Conservation (phyloP, 768 basidiomycete species). For the Kwoniella bestiolae region DNA sequence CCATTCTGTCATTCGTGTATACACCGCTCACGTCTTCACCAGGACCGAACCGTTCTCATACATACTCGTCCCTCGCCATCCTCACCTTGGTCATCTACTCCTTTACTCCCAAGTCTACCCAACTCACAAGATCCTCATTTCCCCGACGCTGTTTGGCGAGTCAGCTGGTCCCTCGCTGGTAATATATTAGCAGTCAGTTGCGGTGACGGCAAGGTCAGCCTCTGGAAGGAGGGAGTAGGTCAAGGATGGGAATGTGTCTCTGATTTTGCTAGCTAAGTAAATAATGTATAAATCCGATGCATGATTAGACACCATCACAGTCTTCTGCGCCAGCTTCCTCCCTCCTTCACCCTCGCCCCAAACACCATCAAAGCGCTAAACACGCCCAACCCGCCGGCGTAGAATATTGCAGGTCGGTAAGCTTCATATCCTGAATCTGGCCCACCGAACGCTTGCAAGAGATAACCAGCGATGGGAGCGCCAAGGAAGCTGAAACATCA, state of each 20-base stretch:
- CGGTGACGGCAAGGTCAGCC: constrained; percentile 94
- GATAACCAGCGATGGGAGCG: constrained; percentile 44
- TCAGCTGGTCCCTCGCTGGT: constrained; percentile 95
- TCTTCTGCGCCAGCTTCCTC: constrained; percentile 9
- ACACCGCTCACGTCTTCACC: background rate
- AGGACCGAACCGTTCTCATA: constrained; percentile 58
- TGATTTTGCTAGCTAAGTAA: constrained; percentile 78
- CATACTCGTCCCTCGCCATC: constrained; percentile 52
- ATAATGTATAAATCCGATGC: background rate
- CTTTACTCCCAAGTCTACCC: constrained; percentile 58
- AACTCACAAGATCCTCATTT: constrained; percentile 73
- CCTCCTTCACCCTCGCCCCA: constrained; percentile 8
- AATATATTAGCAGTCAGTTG: constrained; percentile 95
- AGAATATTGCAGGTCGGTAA: constrained; percentile 45
- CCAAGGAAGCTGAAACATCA: constrained; percentile 30
- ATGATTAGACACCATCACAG: constrained; percentile 1
- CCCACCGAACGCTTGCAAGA: constrained; percentile 47
- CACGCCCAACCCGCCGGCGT: constrained; percentile 33
- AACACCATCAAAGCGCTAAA: constrained; percentile 27
- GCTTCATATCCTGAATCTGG: constrained; percentile 30
- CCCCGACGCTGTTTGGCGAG: constrained; percentile 98
- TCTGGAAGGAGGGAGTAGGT: constrained; percentile 97
- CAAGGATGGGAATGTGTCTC: constrained; percentile 97
- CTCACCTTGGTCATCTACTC: constrained; percentile 53
- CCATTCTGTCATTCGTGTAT: constrained; percentile 3